phyloP scores from a whole-genome alignment of 805 yeast genomes.

The Blastobotrys chiropterorum region DNA sequence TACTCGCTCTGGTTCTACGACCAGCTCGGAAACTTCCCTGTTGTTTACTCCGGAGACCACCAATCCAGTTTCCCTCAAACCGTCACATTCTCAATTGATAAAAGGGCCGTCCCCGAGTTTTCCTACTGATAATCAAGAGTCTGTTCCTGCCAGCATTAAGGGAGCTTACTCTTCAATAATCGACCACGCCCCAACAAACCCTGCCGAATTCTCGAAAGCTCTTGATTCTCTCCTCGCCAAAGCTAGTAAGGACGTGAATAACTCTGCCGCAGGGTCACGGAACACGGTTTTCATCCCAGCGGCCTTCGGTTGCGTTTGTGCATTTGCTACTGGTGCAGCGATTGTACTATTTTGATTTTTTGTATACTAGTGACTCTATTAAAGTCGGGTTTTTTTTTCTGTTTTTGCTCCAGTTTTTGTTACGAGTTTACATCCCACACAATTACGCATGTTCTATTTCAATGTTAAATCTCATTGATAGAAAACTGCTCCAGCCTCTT shows the following conservation, averaged over 20 bases:
- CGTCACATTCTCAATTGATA: too few species aligned
- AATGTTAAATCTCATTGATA: too few species aligned
- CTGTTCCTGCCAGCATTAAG: background rate
- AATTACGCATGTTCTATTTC: too few species aligned
- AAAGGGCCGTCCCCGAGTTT: background rate
- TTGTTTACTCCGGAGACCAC: too few species aligned
- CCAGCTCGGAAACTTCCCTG: too few species aligned
- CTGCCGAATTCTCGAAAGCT: background rate
- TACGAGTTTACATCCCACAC: too few species aligned
- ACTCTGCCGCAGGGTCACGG: background rate
- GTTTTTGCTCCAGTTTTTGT: too few species aligned
- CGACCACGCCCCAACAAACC: background rate
- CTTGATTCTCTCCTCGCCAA: background rate
- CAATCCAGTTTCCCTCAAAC: too few species aligned
- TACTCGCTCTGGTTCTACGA: too few species aligned
- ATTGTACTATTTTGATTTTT: background rate
- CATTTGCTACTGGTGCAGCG: background rate
- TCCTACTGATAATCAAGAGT: background rate
- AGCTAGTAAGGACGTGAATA: background rate
- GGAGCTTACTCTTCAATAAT: background rate
- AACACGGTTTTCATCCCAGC: background rate
- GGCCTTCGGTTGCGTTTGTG: background rate
- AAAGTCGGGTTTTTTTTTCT: too few species aligned
- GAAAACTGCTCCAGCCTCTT: too few species aligned
- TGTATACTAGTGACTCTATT: too few species aligned